Evolutionary conservation across 2,329 filamentous ascomycete genomes (phyloP), one percentile per base, ranked within the genome.

Genomic region (Penicillium concentricum): DNA sequence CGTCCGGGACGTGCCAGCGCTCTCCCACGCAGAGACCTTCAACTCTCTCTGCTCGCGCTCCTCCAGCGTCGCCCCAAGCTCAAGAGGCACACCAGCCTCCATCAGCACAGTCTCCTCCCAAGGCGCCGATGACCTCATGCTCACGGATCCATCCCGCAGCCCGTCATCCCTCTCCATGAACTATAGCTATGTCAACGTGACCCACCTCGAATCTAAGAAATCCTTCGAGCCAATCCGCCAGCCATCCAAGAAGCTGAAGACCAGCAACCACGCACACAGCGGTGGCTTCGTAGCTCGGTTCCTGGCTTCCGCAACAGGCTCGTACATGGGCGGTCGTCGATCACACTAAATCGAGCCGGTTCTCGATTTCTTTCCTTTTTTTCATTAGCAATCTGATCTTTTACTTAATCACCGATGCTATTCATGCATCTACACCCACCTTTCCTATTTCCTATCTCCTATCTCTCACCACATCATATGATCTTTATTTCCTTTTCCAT

Each of bases 21-120:
- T 80, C 3, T 76, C 76, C 1, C 73, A 74, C 26, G 72, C 74
- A 1, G 73, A 76, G 54, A 77, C 75, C 5, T 69, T 71, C 39
- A 74, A 69, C 53, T 76, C 75, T 5, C 63, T 76, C 30, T 73
- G 72, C 64, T 79, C 77, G 30, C 72, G 76, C 30, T 76, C 76
- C 1, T 79, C 77, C 22, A 79, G 77, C 47, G 53, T 75, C 13
- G 73, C 76, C 7, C 74, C 76, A 18, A 78, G 75, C 57, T 75
- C 72, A 15, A 72, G 75, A 16, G 76, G 75, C 37, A 79, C 77
- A 2, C 77, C 77, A 0, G 72, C 74, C 37, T 78, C 72, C 53
- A 67, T 77, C 44, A 75, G 72, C 62, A 73, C 73, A 3, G 70
- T 69, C 59, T 76, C 72, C 0, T 73, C 72, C 22, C 64, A 64